Evolutionary conservation across 768 basidiomycete genomes (phyloP).

Genomic region (Galerina marginata): DNA sequence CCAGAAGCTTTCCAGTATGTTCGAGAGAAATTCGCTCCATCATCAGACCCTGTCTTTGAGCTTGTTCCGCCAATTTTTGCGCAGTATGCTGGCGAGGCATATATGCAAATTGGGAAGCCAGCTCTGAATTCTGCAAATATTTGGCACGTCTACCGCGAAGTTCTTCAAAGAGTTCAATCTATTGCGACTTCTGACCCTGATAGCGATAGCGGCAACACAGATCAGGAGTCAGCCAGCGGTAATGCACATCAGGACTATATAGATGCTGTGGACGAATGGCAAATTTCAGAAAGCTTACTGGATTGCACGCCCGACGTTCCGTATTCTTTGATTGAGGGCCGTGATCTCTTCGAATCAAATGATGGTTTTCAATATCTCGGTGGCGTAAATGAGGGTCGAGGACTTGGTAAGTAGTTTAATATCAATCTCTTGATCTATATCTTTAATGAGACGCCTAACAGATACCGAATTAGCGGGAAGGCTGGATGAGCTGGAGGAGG

Average conservation of each 20-base stretch:
- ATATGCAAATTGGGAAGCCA: conserved; percentile 14
- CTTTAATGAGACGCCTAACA: background rate
- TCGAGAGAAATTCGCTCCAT: conserved; percentile 10
- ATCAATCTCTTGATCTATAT: background rate
- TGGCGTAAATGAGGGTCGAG: conserved; percentile 11
- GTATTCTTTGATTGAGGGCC: background rate
- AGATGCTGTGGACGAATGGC: conserved; percentile 4
- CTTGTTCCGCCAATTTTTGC: conserved; percentile 18
- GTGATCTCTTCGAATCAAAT: background rate
- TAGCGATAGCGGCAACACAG: no score
- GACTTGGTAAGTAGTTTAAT: conserved; percentile 5
- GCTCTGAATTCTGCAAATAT: background rate
- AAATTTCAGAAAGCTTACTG: background rate
- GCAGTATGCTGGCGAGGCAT: conserved; percentile 8
- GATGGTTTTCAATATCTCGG: conserved; percentile 10
- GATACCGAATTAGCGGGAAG: background rate
- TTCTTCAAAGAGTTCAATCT: conserved; percentile 1
- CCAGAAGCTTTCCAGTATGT: conserved; percentile 5
- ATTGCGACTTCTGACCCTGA: background rate
- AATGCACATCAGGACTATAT: background rate
- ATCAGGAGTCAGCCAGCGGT: no score
- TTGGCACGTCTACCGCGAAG: conserved; percentile 19
- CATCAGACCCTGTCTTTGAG: conserved; percentile 20
- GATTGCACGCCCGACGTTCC: background rate
- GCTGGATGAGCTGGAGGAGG: background rate